Evolutionary conservation across 2,329 filamentous ascomycete genomes (phyloP).

Genomic region (Nigrospora oryzae): DNA sequence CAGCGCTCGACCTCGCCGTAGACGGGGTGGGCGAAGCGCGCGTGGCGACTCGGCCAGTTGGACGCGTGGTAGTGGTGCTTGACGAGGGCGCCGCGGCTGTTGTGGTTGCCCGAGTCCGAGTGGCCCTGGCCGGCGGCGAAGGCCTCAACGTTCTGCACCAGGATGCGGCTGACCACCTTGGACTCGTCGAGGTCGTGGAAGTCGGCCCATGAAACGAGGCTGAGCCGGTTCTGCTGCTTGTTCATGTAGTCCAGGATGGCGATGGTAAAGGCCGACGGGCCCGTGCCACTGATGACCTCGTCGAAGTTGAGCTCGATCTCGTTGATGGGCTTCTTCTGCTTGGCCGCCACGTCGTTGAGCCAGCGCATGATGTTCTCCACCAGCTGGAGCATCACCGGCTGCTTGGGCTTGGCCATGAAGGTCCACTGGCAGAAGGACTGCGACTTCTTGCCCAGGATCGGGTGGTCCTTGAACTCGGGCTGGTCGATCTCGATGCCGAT

Average conservation of each 20-base stretch:
- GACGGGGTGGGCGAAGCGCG: conserved; percentile 57
- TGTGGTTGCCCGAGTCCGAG: conserved; percentile 63
- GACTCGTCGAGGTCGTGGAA: conserved; percentile 62
- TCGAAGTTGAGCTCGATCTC: conserved; percentile 62
- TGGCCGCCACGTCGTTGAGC: conserved; percentile 49
- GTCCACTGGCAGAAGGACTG: conserved; percentile 70
- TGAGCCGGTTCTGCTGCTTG: conserved; percentile 24
- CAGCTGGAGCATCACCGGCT: conserved; percentile 60
- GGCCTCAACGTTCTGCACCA: conserved; percentile 63
- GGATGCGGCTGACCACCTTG: conserved; percentile 52
- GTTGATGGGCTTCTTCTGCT: conserved; percentile 50
- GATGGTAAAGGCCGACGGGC: conserved; percentile 60
- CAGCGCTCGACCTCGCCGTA: conserved; percentile 64
- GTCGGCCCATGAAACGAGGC: conserved; percentile 52
- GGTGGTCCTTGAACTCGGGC: conserved; percentile 54
- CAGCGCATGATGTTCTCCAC: conserved; percentile 62
- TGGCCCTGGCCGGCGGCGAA: conserved; percentile 67
- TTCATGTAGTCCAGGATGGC: conserved; percentile 60
- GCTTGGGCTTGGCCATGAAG: conserved; percentile 59
- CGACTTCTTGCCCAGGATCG: conserved; percentile 59
- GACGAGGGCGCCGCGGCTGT: conserved; percentile 56
- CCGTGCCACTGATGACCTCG: conserved; percentile 65
- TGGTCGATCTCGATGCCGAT: conserved; percentile 65
- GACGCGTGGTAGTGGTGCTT: conserved; percentile 71
- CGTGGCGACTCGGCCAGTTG: conserved; percentile 60